phyloP scores from a whole-genome alignment of 345 rosid genomes.

The Barbarea vulgaris region DNA sequence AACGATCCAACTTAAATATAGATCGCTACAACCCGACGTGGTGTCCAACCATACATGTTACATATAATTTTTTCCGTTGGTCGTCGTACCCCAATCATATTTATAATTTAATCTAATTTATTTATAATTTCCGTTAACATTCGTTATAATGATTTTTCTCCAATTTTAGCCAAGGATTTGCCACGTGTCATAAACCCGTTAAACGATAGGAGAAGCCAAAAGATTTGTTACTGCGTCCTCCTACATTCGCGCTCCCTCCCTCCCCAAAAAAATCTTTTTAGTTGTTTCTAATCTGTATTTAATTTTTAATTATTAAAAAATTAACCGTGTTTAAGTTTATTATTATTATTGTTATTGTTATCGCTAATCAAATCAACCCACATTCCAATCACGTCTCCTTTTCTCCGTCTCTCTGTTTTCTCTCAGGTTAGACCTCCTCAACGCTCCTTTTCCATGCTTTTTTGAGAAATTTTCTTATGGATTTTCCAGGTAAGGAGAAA shows the following conservation, averaged over 20 bases:
- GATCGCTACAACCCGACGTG: conserved; percentile 18
- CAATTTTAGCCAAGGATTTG: conserved; percentile 10
- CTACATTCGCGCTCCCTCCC: conserved; percentile 38
- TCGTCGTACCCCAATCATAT: conserved; percentile 1
- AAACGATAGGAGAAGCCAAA: conserved; percentile 29
- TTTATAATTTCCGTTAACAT: conserved; percentile 25
- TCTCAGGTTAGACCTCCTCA: conserved; percentile 33
- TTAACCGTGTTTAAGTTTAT: conserved; percentile 5
- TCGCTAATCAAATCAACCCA: conserved; percentile 33
- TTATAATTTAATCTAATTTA: neutral
- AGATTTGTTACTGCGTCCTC: conserved; percentile 16
- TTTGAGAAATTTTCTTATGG: neutral
- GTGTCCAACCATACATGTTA: conserved; percentile 18
- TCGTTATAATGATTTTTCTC: conserved; percentile 2
- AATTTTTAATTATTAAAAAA: neutral
- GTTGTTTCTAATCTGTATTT: conserved; percentile 10
- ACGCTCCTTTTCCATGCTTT: conserved; percentile 22
- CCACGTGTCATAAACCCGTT: conserved; percentile 30
- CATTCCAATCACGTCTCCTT: conserved; percentile 41
- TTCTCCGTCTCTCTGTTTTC: conserved; percentile 18
- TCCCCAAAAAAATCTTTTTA: neutral
- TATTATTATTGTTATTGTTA: conserved; percentile 22
- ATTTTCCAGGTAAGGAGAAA: conserved; percentile 12
- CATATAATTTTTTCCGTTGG: neutral
- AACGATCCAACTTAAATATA: neutral